Base-by-base conservation (phyloP, 108 stramenopile species). In the Pseudonitzschia delicatissima region DNA sequence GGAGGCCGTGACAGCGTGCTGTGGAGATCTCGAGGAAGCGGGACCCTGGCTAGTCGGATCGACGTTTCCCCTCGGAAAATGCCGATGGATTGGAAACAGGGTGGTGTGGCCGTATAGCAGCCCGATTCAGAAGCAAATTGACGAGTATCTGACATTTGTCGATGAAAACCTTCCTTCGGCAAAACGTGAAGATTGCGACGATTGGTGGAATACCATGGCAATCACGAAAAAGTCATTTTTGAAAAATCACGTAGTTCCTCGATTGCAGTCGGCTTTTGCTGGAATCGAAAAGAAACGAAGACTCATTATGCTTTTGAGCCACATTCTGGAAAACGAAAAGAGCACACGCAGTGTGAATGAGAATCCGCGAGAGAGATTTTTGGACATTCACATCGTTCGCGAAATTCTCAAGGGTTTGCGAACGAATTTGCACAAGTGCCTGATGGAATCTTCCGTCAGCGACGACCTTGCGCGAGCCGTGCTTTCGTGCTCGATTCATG, bases 61-160 rank as follows among this genome's bases (percentile, higher is more conserved):
- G 13, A 17, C 49, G 28, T 74, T 74, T 47, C 35, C 33, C 32
- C 20, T 40, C 0, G 53, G 53, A 4, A 55, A 55, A 55, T 31
- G 32, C 31, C 53, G 31, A 55, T 55, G 28, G 15, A 11, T 15
- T n/a, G 31, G 13, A 55, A 55, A 27, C 26, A 55, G 32, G 31
- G 23, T 32, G 9, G 32, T 55, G 23, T 55, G 53, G 53, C 53
- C 53, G 0, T 55, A 55, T 34, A 55, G 31, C 17, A 55, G 53
- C 4, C 66, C 73, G 2, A 58, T 74, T 29, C 42, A 67, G 33
- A 57, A 74, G 42, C 59, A 66, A 34, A 67, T 74, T 20, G 73
- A 74, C 45, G 42, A 55, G 34, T 72, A 72, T 49, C 28, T 65
- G 4, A 20, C 12, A 20, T 57, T 58, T 37, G 64, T 72, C 1